Conservation (phyloP, 2,329 filamentous ascomycete genomes). For the Reticulascus tulasneorum region DNA sequence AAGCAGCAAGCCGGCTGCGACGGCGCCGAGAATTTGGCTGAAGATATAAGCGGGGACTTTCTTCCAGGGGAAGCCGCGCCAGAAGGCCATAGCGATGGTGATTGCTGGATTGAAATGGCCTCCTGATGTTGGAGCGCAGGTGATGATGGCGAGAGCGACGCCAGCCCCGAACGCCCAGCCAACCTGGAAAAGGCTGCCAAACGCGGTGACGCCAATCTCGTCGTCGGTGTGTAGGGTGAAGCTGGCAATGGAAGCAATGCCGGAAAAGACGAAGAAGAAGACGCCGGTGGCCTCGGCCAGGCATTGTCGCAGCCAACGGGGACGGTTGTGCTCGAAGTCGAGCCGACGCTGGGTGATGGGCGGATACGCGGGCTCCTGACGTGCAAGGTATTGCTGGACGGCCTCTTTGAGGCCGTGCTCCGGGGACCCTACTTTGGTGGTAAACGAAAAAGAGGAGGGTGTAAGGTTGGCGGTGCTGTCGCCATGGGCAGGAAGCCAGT, state of each 20-base stretch:
- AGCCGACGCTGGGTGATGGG: slow-evolving; percentile 51
- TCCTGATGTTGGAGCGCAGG: slow-evolving; percentile 41
- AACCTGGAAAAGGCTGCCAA: slow-evolving; percentile 50
- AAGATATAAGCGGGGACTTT: slow-evolving; percentile 25
- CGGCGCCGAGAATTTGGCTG: slow-evolving; percentile 21
- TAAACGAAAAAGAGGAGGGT: too few species aligned
- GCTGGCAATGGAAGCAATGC: slow-evolving; percentile 48
- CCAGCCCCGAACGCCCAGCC: slow-evolving; percentile 53
- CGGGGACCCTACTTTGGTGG: too few species aligned
- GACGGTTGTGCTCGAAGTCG: slow-evolving; percentile 49
- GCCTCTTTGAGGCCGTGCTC: neutral
- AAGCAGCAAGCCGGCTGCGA: slow-evolving; percentile 50
- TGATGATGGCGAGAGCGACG: slow-evolving; percentile 56
- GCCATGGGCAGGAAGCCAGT: too few species aligned
- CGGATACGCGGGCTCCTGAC: slow-evolving; percentile 3
- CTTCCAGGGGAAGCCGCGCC: slow-evolving; percentile 32
- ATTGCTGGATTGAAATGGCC: slow-evolving; percentile 31
- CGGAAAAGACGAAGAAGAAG: slow-evolving; percentile 52
- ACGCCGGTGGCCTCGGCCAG: slow-evolving; percentile 53
- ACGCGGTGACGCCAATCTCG: slow-evolving; percentile 19
- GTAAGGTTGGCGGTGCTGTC: too few species aligned
- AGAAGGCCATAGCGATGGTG: slow-evolving; percentile 28
- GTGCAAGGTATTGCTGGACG: slow-evolving; percentile 1
- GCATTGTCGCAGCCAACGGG: slow-evolving; percentile 51
- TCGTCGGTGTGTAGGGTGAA: slow-evolving; percentile 46